Evolutionary conservation across 139 green algal genomes (phyloP).

Genomic region (Closterium sp.): DNA sequence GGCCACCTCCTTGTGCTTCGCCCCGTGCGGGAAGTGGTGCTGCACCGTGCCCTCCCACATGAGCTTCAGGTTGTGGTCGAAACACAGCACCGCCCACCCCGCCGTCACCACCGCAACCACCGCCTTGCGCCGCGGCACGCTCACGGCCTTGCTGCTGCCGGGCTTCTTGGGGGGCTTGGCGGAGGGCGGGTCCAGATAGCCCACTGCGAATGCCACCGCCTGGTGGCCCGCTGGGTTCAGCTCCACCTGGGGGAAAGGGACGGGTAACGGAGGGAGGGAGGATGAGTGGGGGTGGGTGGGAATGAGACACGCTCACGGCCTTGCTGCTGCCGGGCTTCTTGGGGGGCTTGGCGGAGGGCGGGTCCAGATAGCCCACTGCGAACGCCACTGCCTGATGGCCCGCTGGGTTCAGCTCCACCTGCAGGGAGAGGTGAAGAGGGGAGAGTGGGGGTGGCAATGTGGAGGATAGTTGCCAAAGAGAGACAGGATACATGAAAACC

Average conservation of each 20-base stretch:
- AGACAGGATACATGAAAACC: too few relatives aligned
- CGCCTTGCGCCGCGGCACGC: slow-evolving; percentile 46
- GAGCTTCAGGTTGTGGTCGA: slow-evolving; percentile 94
- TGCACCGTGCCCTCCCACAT: slow-evolving; percentile 71
- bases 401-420: too few relatives aligned
- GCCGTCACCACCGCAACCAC: slow-evolving; percentile 88
- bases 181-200: slow-evolving; percentile 69
- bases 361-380: slow-evolving; percentile 74
- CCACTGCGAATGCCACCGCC: slow-evolving; percentile 71
- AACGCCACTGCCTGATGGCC: slow-evolving; percentile 63
- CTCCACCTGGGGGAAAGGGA: too few relatives aligned
- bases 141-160: not conserved
- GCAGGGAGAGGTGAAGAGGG: too few relatives aligned
- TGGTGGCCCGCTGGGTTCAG: too few relatives aligned
- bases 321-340: slow-evolving; percentile 46
- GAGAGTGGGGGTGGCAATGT: too few relatives aligned
- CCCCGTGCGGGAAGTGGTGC: slow-evolving; percentile 42
- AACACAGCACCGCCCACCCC: slow-evolving; percentile 76
- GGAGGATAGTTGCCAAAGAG: too few relatives aligned
- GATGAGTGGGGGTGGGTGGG: not conserved
- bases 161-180: slow-evolving; percentile 54
- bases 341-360: slow-evolving; percentile 32
- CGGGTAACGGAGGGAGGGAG: not conserved
- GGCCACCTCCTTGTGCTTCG: slow-evolving; percentile 63
- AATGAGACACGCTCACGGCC: not conserved